Base-by-base conservation (phyloP, 148 eudicot genomes). In the Limonium bicolor region DNA sequence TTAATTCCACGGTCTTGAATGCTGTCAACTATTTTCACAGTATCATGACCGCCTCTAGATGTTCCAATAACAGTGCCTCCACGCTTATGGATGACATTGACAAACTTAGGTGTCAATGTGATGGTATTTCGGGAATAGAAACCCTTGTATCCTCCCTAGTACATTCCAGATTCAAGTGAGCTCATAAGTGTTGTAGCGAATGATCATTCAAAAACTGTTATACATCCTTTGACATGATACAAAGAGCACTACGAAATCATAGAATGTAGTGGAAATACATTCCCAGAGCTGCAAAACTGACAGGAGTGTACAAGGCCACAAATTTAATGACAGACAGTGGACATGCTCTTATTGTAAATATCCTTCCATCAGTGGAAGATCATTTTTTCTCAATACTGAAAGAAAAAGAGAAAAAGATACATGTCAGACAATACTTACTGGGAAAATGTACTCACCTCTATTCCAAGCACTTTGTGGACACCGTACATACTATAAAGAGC, bases 1-100 rank as follows among this genome's bases (percentile, higher is more conserved):
- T 86, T 86, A 25, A 86, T 82, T 52, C 85, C 77, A 5, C 96
- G 76, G 59, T 86, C 96, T 65, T 82, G 85, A 62, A 86, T 86
- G 64, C 82, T 73, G 52, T 86, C 88, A 18, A 86, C 96, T 54
- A 86, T 82, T 61, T 82, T 86, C 13, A 64, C 65, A 5, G 71
- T 73, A 34, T 66, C 69, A 61, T 86, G 77, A 41, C 96, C 94
- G 27, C 94, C 96, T 66, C 88, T 69, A 9, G 96, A 86, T 53
- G 94, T 63, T 29, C 88, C 94, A 2, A 86, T 66, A 12, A 82
- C 41, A 34, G 94, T 86, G 26, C 96, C 96, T 36, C 96, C 96
- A 2, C 94, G 72, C 62, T 78, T 86, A 47, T 86, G 96, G 47
- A 86, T 82, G 35, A 77, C 62, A 46, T 86, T 80, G 6, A 86